Conservation (phyloP, 192 early-diverging fungal genomes). For the Phycomyces blakesleeanus region DNA sequence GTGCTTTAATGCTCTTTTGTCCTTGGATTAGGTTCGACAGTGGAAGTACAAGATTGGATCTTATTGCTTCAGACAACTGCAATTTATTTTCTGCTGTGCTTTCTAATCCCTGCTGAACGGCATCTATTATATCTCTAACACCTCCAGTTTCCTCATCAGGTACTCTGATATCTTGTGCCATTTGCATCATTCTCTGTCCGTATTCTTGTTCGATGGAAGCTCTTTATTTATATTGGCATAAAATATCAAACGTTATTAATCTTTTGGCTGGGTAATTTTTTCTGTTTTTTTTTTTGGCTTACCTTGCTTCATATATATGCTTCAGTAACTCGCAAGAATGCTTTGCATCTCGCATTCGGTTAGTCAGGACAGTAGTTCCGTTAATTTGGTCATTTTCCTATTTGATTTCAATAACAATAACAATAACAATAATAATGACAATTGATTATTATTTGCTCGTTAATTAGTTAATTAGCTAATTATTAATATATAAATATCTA, state of each 20-base stretch:
- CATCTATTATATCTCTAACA: neutral
- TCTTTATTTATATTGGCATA: constrained; percentile 11
- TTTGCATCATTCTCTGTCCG: constrained; percentile 8
- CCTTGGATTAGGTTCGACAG: constrained; percentile 3
- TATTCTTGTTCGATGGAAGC: constrained; percentile 14
- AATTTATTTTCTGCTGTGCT: neutral
- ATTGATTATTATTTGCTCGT: too few relatives aligned
- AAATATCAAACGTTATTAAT: too few relatives aligned
- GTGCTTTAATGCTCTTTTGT: constrained; percentile 2
- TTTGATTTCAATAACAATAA: neutral
- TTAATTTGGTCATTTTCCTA: constrained; percentile 16
- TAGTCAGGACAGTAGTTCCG: constrained; percentile 9
- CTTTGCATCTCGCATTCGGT: constrained; percentile 20
- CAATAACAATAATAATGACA: neutral
- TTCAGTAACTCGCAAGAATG: constrained; percentile 15
- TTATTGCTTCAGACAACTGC: constrained; percentile 1
- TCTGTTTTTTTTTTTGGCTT: neutral
- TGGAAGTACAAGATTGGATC: constrained; percentile 3
- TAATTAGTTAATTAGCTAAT: too few relatives aligned
- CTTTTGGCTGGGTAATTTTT: too few relatives aligned
- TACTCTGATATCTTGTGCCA: constrained; percentile 4
- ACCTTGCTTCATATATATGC: constrained; percentile 18
- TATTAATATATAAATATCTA: neutral
- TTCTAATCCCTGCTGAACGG: constrained; percentile 2
- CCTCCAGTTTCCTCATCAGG: constrained; percentile 7